phyloP scores from a whole-genome alignment of 768 basidiomycete genomes.

The Phaeotremella fagi region DNA sequence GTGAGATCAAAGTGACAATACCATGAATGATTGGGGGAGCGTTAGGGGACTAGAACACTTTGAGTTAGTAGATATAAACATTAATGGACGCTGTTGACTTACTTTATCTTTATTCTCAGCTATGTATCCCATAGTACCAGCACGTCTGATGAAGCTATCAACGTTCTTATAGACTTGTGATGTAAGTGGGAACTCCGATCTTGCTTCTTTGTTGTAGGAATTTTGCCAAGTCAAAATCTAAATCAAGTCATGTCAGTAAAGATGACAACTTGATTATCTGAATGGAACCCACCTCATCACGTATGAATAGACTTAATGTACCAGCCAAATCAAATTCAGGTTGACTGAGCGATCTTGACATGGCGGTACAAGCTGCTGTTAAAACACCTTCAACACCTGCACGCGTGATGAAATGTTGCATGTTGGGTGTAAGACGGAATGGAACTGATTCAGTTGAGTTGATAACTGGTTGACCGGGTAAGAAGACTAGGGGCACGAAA shows the following conservation, averaged over 20 bases:
- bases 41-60: conserved; percentile 50
- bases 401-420: conserved; percentile 87
- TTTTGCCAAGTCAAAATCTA: conserved; percentile 33
- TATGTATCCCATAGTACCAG: conserved; percentile 39
- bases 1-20: conserved; percentile 73
- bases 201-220: conserved; percentile 38
- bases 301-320: conserved; percentile 80
- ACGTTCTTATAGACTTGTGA: conserved; percentile 40
- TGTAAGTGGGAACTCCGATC: conserved; percentile 37
- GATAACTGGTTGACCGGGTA: conserved; percentile 56
- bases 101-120: conserved; percentile 44
- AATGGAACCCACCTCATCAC: conserved; percentile 73
- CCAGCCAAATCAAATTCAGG: conserved; percentile 95
- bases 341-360: conserved; percentile 81
- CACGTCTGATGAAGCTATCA: conserved; percentile 43
- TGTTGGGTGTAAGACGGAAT: conserved; percentile 94
- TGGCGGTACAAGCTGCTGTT: conserved; percentile 79
- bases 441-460: conserved; percentile 81
- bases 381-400: conserved; percentile 85
- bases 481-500: conserved; percentile 48
- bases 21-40: conserved; percentile 68
- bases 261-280: conserved; percentile 51
- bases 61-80: not conserved
- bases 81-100: conserved; percentile 2
- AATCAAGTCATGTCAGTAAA: not conserved